Conservation (phyloP, 352 stramenopile genomes). For the Phytophthora kernoviae region DNA sequence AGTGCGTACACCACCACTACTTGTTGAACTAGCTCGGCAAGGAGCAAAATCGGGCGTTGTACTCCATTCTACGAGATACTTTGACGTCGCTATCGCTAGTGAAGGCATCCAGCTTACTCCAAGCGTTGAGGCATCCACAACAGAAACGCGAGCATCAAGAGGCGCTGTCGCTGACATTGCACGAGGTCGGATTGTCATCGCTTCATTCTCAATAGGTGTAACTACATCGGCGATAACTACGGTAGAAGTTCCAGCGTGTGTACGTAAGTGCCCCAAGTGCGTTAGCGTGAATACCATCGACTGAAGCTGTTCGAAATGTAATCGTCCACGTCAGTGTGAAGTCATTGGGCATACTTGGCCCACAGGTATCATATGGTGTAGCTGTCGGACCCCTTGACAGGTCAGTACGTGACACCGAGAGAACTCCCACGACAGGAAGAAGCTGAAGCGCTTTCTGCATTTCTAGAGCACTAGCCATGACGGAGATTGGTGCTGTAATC, state of each 20-base stretch:
- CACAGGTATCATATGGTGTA: conserved; percentile 53
- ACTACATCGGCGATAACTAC: conserved; percentile 43
- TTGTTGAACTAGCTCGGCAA: conserved; percentile 35
- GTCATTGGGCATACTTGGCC: conserved; percentile 37
- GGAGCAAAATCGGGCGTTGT: conserved; percentile 26
- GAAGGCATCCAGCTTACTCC: conserved; percentile 72
- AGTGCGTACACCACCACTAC: conserved; percentile 19
- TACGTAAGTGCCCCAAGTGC: conserved; percentile 47
- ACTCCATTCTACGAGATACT: conserved; percentile 91
- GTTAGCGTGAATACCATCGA: conserved; percentile 55
- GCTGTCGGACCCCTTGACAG: conserved; percentile 52
- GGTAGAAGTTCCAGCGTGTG: conserved; percentile 20
- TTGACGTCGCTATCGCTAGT: conserved; percentile 28
- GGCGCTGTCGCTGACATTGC: conserved; percentile 55
- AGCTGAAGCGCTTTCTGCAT: conserved; percentile 61
- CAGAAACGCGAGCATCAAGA: conserved; percentile 52
- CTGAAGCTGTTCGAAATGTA: conserved; percentile 63
- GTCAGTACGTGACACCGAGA: conserved; percentile 65
- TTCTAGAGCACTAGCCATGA: conserved; percentile 55
- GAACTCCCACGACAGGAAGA: conserved; percentile 51
- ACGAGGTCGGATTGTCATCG: conserved; percentile 44
- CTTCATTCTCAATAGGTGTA: conserved; percentile 18
- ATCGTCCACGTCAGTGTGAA: conserved; percentile 79
- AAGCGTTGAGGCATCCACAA: conserved; percentile 64
- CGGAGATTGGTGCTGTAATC: conserved; percentile 42